Evolutionary conservation across 345 rosid genomes (phyloP).

Genomic region (Pistacia integerrima): DNA sequence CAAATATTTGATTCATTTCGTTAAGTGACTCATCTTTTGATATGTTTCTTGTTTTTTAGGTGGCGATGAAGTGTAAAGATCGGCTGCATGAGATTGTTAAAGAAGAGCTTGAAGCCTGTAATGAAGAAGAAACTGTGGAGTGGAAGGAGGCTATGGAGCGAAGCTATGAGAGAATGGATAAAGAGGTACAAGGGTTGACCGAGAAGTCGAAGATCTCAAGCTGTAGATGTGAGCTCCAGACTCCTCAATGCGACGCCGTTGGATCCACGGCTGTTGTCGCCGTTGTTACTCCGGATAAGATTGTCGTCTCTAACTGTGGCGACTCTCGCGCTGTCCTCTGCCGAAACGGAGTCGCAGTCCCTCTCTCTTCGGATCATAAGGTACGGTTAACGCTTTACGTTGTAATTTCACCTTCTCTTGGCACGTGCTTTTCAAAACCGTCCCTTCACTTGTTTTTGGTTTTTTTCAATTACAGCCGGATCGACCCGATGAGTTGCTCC

Average conservation of each 20-base stretch:
- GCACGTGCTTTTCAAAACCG: not conserved
- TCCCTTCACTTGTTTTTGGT: not conserved
- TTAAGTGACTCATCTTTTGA: constrained; percentile 31
- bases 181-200: constrained; percentile 46
- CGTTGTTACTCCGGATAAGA: constrained; percentile 62
- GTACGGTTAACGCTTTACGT: constrained; percentile 22
- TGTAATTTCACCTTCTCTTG: not conserved
- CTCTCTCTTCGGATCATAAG: constrained; percentile 84
- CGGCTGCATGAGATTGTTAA: constrained; percentile 61
- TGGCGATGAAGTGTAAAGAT: constrained; percentile 61
- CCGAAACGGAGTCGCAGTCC: constrained; percentile 70
- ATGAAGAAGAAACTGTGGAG: constrained; percentile 25
- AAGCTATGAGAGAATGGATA: constrained; percentile 66
- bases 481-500: constrained; percentile 73
- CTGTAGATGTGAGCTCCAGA: constrained; percentile 75
- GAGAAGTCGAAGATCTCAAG: constrained; percentile 21
- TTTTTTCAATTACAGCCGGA: constrained; percentile 56
- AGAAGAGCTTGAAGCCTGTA: constrained; percentile 38
- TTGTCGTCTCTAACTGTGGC: constrained; percentile 79
- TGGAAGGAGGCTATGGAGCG: constrained; percentile 64
- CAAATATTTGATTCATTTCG: constrained; percentile 11
- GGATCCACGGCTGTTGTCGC: constrained; percentile 90
- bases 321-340: constrained; percentile 91
- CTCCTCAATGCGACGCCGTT: constrained; percentile 83
- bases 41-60: constrained; percentile 30